Percentiles rank a stretch among this genome's conserved stretches.
Conservation (phyloP, 495 filamentous ascomycete species). For the Sabuloglossum arenarium region DNA sequence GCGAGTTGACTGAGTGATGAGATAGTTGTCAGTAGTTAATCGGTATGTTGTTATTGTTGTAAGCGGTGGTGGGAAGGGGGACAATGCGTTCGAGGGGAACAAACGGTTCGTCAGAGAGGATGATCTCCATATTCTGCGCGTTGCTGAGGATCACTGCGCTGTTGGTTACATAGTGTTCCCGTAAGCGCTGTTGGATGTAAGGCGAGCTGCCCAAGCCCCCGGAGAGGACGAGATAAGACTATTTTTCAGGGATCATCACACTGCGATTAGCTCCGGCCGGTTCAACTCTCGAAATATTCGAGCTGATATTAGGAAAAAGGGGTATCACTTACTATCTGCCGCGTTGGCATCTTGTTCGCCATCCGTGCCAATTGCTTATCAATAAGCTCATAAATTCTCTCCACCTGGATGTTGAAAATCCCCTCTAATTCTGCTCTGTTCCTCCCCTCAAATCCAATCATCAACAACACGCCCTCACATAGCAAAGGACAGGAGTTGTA, state of each 20-base stretch:
- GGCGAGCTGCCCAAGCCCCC: conserved; percentile 43
- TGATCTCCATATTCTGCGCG: conserved; percentile 21
- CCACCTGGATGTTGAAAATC: conserved; percentile 34
- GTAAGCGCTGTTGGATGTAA: conserved; percentile 25
- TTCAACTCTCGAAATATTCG: neutral
- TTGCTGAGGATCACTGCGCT: conserved; percentile 5
- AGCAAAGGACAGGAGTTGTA: too few species aligned
- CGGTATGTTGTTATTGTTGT: neutral
- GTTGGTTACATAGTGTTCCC: conserved; percentile 8
- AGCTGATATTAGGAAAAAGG: neutral
- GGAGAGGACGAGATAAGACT: conserved; percentile 36
- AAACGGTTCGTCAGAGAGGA: conserved; percentile 30
- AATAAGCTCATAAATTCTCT: conserved; percentile 29
- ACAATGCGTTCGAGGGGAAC: conserved; percentile 1
- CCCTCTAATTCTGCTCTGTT: conserved; percentile 25
- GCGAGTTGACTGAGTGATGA: conserved; percentile 26
- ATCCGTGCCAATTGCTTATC: conserved; percentile 33
- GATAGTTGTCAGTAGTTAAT: neutral
- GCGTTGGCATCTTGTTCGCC: conserved; percentile 20
- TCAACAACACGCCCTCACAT: neutral
- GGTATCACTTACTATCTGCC: conserved; percentile 23
- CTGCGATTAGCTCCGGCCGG: neutral
- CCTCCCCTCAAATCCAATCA: neutral
- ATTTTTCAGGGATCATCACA: neutral
- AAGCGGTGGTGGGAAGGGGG: neutral